Evolutionary conservation across 73 alveolate genomes (phyloP).

Genomic region (Tetrahymena malaccensis): DNA sequence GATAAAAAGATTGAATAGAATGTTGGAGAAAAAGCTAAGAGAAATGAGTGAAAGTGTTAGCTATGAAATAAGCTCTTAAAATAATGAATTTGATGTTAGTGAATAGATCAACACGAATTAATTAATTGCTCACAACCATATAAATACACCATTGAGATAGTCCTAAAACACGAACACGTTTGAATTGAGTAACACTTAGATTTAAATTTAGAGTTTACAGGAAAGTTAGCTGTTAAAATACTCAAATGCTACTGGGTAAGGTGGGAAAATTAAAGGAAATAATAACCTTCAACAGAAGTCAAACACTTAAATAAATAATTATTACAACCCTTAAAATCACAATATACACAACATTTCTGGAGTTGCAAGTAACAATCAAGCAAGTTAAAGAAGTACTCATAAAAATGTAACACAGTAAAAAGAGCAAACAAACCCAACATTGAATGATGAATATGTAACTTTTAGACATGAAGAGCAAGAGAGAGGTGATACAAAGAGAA

Average conservation of each 20-base stretch:
- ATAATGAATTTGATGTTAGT: neutral
- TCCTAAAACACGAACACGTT: neutral
- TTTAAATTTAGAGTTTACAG: neutral
- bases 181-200: neutral
- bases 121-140: neutral
- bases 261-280: neutral
- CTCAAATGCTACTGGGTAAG: neutral
- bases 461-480: neutral
- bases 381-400: neutral
- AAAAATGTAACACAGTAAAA: neutral
- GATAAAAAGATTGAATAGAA: neutral
- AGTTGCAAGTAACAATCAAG: neutral
- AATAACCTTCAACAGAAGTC: neutral
- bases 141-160: neutral
- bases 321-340: neutral
- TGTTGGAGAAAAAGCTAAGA: neutral
- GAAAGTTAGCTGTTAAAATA: neutral
- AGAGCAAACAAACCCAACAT: neutral
- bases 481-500: neutral
- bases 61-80: neutral
- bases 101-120: neutral
- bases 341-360: neutral
- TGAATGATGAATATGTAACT: neutral
- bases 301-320: neutral
- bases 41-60: neutral